Percentiles rank a stretch among this genome's conserved stretches.
Conservation (phyloP, 208 protist species). For the Borovskyia barvae region DNA sequence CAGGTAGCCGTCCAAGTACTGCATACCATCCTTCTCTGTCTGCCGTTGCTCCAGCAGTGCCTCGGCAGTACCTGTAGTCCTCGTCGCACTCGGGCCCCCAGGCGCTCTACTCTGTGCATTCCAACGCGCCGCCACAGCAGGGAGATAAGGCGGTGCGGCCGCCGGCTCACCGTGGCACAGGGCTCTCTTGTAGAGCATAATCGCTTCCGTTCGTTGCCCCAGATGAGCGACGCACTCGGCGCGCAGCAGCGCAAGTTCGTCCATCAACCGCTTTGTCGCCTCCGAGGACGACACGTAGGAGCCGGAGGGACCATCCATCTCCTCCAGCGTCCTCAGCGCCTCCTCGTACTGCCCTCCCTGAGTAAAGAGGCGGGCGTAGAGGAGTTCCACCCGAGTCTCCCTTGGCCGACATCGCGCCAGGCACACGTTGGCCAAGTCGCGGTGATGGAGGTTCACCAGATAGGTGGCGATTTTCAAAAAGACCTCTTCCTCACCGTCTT, state of each 20-base stretch:
- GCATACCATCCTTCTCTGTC: conserved; percentile 14
- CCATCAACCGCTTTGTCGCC: neutral
- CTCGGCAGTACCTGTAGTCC: neutral
- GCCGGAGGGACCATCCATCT: conserved; percentile 3
- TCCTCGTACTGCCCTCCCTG: conserved; percentile 72
- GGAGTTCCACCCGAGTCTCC: conserved; percentile 35
- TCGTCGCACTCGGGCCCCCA: neutral
- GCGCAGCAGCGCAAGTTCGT: conserved; percentile 57
- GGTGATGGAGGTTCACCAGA: conserved; percentile 63
- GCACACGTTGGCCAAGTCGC: conserved; percentile 71
- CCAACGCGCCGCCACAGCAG: conserved; percentile 17
- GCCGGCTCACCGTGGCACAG: conserved; percentile 29
- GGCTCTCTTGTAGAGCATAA: conserved; percentile 51
- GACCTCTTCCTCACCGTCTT: conserved; percentile 15
- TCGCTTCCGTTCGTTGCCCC: conserved; percentile 47
- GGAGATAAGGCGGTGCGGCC: conserved; percentile 16
- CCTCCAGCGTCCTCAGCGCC: conserved; percentile 44
- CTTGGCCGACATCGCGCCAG: conserved; percentile 53
- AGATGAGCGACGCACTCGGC: conserved; percentile 60
- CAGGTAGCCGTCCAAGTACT: conserved; percentile 42
- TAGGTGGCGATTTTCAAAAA: conserved; percentile 48
- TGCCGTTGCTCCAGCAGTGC: neutral
- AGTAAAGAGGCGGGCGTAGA: conserved; percentile 79
- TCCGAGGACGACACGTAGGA: neutral
- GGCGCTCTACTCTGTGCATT: neutral